These are phyloP conservation scores for Jackrogersella multiformis DNA, from an alignment of 495 filamentous ascomycete species.

Conservation along the genomic window DNA sequence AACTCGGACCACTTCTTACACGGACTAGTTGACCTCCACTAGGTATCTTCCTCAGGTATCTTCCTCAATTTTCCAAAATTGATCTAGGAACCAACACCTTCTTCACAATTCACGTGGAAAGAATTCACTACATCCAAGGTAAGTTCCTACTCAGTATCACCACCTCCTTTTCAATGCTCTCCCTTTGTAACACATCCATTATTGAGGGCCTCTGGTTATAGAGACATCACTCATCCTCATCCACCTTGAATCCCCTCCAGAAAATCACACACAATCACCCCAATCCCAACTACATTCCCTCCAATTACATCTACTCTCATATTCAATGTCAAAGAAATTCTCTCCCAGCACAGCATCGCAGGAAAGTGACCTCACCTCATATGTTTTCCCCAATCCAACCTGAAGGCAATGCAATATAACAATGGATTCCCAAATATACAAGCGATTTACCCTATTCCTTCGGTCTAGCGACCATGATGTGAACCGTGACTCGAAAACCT, in stretches of 20 bases:
- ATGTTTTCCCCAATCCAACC: too few relatives aligned
- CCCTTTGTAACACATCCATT: too few relatives aligned
- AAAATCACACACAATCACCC: neutral
- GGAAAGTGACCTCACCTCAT: too few relatives aligned
- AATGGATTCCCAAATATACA: neutral
- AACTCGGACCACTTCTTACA: neutral
- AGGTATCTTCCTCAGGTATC: conserved; percentile 6
- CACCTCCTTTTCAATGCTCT: neutral
- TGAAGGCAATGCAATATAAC: too few relatives aligned
- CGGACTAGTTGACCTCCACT: neutral
- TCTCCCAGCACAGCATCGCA: neutral
- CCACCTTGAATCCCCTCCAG: neutral
- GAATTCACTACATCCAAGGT: conserved; percentile 12
- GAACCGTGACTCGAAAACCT: too few relatives aligned
- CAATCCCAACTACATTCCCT: neutral
- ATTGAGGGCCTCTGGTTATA: too few relatives aligned
- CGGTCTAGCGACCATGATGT: too few relatives aligned
- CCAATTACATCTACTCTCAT: neutral
- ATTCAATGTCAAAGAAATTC: neutral
- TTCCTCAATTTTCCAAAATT: conserved; percentile 1
- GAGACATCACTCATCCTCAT: neutral
- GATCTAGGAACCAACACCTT: conserved; percentile 12
- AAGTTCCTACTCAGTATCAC: conserved; percentile 18
- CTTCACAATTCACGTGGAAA: conserved; percentile 17
- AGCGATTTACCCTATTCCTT: too few relatives aligned